Base-by-base conservation (phyloP, 495 filamentous ascomycete genomes). In the Penicillium coffeae region DNA sequence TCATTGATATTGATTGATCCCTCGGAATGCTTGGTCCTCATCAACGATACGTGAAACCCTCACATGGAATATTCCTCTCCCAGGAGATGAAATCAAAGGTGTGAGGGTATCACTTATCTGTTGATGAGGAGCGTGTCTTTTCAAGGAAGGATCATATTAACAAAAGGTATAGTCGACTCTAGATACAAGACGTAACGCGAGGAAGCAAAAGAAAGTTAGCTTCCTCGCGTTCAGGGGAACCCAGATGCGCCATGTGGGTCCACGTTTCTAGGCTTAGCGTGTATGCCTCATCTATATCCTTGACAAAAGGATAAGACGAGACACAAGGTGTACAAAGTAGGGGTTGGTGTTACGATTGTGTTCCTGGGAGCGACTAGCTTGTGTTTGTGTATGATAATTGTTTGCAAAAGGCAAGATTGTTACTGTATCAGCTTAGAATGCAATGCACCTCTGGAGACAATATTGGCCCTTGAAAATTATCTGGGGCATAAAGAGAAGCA, bases 191-290 rank as follows among this genome's bases (percentile, higher is more conserved):
- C 39, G 39, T 50, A 43, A 38, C 16, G 39, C 38, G 47, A 43
- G 47, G 33, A 50, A 50, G 39, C 39, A 51, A 44, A 45, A 45
- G 48, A 37, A 15, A 51, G 14, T 13, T 39, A 21, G 48, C 48
- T 51, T 51, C 48, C 42, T 51, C 48, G 42, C 42, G 22, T 45
- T 51, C 36, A 45, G 42, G 35, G 48, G 42, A 45, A 40, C 14
- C 48, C 27, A 45, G 20, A 47, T 52, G 16, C 25, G 38, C 27
- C 30, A 45, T 51, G 41, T 40, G 40, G 41, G 41, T 47, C 47
- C 40, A 33, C 13, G n/a, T 2, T 45, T 27, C 22, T 45, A 22
- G 25, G 30, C 40, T 45, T 33, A 45, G 5, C 27, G 42, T 35
- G 30, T 44, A 44, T 42, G 15, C 8, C 13, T 42, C 10, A 42